These are phyloP conservation scores for Penicillium freii DNA, from an alignment of 2,329 filamentous ascomycete genomes.

Conservation along the genomic window DNA sequence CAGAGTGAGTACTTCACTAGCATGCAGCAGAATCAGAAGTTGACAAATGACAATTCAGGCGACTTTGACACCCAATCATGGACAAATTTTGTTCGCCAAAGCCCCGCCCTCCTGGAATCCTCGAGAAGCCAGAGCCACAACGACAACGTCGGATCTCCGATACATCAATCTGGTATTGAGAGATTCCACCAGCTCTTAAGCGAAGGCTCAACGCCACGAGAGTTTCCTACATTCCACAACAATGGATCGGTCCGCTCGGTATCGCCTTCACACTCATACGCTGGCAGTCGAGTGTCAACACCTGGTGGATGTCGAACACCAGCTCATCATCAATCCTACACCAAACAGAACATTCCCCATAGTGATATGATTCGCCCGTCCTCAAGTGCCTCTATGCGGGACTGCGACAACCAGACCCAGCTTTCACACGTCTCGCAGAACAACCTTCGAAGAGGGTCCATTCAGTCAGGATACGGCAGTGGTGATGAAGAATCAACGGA, in stretches of 20 bases:
- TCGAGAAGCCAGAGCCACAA: conserved; percentile 23
- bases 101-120: conserved; percentile 50
- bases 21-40: conserved; percentile 60
- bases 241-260: conserved; percentile 35
- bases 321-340: conserved; percentile 29
- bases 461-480: conserved; percentile 64
- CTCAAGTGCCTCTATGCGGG: conserved; percentile 58
- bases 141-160: conserved; percentile 33
- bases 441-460: conserved; percentile 35
- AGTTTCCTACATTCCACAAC: conserved; percentile 33
- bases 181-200: conserved; percentile 46
- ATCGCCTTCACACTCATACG: conserved; percentile 41
- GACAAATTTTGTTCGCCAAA: conserved; percentile 72
- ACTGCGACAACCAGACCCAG: conserved; percentile 31
- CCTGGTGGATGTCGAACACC: conserved; percentile 30
- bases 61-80: conserved; percentile 72
- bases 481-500: conserved; percentile 66
- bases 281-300: conserved; percentile 40
- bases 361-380: conserved; percentile 57
- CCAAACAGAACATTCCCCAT: conserved; percentile 24
- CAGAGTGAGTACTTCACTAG: conserved; percentile 61
- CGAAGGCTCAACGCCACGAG: conserved; percentile 45
- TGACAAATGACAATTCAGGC: conserved; percentile 57
- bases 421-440: conserved; percentile 23
- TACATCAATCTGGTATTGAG: conserved; percentile 46